Evolutionary conservation across 2,329 filamentous ascomycete genomes (phyloP).

Genomic region (Cladosporium oxysporum): DNA sequence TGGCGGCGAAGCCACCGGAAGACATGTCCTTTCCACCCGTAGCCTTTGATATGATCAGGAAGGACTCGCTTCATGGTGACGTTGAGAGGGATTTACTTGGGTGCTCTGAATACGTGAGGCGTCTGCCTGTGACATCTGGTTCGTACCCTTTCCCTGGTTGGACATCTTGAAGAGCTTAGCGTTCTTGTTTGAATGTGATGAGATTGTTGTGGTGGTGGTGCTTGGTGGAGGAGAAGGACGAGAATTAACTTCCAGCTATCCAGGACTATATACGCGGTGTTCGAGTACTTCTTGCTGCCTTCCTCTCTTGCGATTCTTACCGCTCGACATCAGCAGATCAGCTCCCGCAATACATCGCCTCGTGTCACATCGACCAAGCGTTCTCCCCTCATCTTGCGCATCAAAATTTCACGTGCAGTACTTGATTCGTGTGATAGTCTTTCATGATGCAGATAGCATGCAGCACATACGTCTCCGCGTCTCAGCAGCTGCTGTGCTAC

Average conservation of each 20-base stretch:
- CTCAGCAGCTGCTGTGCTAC: not conserved
- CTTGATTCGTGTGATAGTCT: not conserved
- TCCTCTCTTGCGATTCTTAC: not conserved
- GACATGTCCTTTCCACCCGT: not conserved
- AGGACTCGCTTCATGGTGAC: no score
- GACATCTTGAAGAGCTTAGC: not conserved
- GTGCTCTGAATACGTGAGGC: not conserved
- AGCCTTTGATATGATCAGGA: not conserved
- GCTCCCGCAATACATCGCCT: no score
- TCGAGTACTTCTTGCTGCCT: not conserved
- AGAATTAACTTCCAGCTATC: not conserved
- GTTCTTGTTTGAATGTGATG: not conserved
- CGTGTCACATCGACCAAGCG: not conserved
- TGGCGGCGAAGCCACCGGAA: not conserved
- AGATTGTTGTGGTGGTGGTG: not conserved
- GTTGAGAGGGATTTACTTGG: no score
- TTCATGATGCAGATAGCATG: not conserved
- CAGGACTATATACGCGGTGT: not conserved
- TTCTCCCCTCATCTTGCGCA: not conserved
- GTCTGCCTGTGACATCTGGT: not conserved
- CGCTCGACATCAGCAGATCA: no score
- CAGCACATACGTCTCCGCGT: not conserved
- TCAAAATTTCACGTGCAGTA: not conserved
- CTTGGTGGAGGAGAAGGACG: no score
- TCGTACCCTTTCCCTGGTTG: not conserved